Percentiles rank a stretch among this genome's conserved stretches.
Conservation (phyloP, 1,139 yeast genomes). For the Kodamaea plutei region DNA sequence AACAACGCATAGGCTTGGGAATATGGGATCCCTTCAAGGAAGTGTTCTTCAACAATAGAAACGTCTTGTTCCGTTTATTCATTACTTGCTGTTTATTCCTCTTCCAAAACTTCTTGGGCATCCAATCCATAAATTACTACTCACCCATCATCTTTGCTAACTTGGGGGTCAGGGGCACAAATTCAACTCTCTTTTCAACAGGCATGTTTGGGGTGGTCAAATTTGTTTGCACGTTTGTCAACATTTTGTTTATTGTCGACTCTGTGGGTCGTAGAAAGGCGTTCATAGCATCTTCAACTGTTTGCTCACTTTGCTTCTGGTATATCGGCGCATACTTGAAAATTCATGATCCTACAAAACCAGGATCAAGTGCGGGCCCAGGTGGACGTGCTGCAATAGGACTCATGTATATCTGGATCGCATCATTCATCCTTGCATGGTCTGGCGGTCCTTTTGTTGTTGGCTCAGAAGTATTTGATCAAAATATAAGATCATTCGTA, state of each 20-base stretch:
- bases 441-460: slow-evolving; percentile 44
- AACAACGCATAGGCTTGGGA: slow-evolving; percentile 31
- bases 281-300: slow-evolving; percentile 34
- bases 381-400: slow-evolving; percentile 43
- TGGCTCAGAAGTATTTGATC: slow-evolving; percentile 42
- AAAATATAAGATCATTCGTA: slow-evolving; percentile 38
- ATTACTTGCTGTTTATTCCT: slow-evolving; percentile 34
- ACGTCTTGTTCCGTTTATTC: slow-evolving; percentile 26
- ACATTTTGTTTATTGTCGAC: slow-evolving; percentile 36
- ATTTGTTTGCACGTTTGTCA: slow-evolving; percentile 34
- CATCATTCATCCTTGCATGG: slow-evolving; percentile 42
- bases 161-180: slow-evolving; percentile 38
- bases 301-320: slow-evolving; percentile 41
- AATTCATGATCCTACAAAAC: slow-evolving; percentile 34
- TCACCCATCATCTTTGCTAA: slow-evolving; percentile 40
- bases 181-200: slow-evolving; percentile 37
- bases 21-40: slow-evolving; percentile 36
- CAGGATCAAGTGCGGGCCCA: slow-evolving; percentile 36
- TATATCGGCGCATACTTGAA: slow-evolving; percentile 41
- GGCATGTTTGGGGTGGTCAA: slow-evolving; percentile 44
- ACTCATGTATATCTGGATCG: slow-evolving; percentile 44
- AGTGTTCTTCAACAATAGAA: slow-evolving; percentile 28
- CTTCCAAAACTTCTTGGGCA: slow-evolving; percentile 44
- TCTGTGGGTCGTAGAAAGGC: slow-evolving; percentile 37
- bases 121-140: slow-evolving; percentile 44